A percentile compares a stretch with the other conserved stretches of the same genome.
Conservation (phyloP, 2,329 filamentous ascomycete genomes). For the Pseudogymnoascus sp. region DNA sequence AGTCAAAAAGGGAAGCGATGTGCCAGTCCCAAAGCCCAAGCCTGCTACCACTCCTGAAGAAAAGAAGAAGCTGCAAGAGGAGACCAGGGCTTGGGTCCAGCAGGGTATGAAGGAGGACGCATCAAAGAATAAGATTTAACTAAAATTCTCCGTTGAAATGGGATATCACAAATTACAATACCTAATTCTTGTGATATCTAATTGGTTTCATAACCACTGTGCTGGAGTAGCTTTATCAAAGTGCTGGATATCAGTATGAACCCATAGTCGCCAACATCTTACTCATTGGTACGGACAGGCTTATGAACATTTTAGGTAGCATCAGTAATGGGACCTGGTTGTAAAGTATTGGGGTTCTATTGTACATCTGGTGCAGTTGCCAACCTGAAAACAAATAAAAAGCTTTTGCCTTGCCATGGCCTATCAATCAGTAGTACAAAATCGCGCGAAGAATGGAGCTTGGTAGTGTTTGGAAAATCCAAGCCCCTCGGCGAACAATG, state of each 20-base stretch:
- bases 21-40: slow-evolving; percentile 54
- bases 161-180: not conserved
- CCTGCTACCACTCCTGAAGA: slow-evolving; percentile 37
- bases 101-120: slow-evolving; percentile 60
- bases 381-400: not conserved
- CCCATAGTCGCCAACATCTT: too few species aligned
- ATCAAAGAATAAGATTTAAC: slow-evolving; percentile 25
- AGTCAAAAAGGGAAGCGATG: slow-evolving; percentile 66
- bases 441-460: not conserved
- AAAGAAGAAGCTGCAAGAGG: slow-evolving; percentile 47
- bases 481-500: not conserved
- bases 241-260: not conserved
- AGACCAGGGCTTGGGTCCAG: slow-evolving; percentile 56
- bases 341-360: not conserved
- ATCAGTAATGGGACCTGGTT: not conserved
- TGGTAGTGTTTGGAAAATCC: not conserved
- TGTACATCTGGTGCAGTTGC: not conserved
- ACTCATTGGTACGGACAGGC: not conserved
- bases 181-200: not conserved
- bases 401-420: not conserved
- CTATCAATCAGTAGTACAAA: not conserved
- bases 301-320: not conserved
- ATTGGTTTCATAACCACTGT: not conserved
- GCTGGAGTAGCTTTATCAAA: not conserved
- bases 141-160: not conserved